Percentiles rank a stretch among this genome's conserved stretches.
Conservation (phyloP, 1,139 yeast genomes). For the Lodderomyces pseudojiufengensis region DNA sequence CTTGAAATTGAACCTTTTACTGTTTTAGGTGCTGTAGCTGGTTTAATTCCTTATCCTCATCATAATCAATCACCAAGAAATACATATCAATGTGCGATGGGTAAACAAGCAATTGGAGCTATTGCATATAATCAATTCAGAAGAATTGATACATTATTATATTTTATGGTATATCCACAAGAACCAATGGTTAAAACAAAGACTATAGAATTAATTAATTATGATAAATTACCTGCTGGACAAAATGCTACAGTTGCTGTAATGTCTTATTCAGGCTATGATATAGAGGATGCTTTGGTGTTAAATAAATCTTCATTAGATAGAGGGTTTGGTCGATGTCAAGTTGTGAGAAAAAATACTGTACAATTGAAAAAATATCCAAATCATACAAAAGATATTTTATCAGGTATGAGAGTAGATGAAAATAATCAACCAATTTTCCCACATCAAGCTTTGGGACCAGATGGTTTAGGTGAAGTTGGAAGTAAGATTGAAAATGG, state of each 20-base stretch:
- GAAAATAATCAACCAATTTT: constrained; percentile 75
- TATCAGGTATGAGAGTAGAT: constrained; percentile 87
- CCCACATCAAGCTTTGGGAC: constrained; percentile 84
- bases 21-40: constrained; percentile 96
- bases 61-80: constrained; percentile 99
- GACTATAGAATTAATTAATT: constrained; percentile 91
- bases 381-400: constrained; percentile 86
- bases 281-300: constrained; percentile 98
- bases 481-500: constrained; percentile 90
- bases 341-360: constrained; percentile 91
- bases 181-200: constrained; percentile 99
- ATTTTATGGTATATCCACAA: constrained; percentile 96
- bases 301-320: constrained; percentile 89
- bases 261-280: constrained; percentile 98
- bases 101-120: constrained; percentile 99
- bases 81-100: constrained; percentile 99
- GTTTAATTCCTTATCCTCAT: constrained; percentile 98
- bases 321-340: constrained; percentile 98
- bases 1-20: constrained; percentile 96
- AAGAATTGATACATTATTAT: constrained; percentile 89
- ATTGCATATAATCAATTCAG: constrained; percentile 95
- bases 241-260: constrained; percentile 99
- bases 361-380: constrained; percentile 87
- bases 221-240: constrained; percentile 97
- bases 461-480: constrained; percentile 96